Evolutionary conservation across 768 basidiomycete genomes (phyloP).

Genomic region (Lentinula aciculospora): DNA sequence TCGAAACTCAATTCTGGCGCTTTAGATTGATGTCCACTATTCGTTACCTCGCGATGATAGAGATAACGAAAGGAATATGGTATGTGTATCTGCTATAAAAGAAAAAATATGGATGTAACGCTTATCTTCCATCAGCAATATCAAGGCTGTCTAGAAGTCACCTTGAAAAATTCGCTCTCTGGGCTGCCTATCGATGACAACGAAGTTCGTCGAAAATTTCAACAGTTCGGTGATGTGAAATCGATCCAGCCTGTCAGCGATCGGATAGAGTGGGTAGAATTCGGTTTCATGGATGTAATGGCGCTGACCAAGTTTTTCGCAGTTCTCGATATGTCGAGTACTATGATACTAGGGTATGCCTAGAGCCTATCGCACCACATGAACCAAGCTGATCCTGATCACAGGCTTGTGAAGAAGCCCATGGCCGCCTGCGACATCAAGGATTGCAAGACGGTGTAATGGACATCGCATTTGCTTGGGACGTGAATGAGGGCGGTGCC

Average conservation of each 20-base stretch:
- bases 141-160: conserved; percentile 82
- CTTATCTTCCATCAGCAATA: conserved; percentile 42
- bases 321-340: conserved; percentile 93
- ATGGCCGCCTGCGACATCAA: conserved; percentile 75
- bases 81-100: conserved; percentile 22
- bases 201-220: conserved; percentile 82
- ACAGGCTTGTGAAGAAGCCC: conserved; percentile 74
- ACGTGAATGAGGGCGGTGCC: conserved; percentile 53
- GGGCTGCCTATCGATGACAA: conserved; percentile 73
- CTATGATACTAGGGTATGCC: conserved; percentile 77
- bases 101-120: neutral
- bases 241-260: conserved; percentile 60
- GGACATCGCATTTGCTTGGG: conserved; percentile 87
- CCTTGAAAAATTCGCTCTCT: conserved; percentile 63
- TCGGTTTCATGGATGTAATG: neutral
- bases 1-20: conserved; percentile 8
- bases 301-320: neutral
- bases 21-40: conserved; percentile 97
- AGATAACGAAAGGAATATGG: conserved; percentile 81
- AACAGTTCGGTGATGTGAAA: conserved; percentile 90
- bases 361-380: conserved; percentile 6
- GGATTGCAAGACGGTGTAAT: conserved; percentile 81
- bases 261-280: conserved; percentile 47
- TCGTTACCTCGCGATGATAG: conserved; percentile 89
- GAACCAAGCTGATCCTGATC: neutral